These are phyloP conservation scores for Ensete ventricosum DNA, from an alignment of 176 grass and related monocot genomes.

Conservation along the genomic window DNA sequence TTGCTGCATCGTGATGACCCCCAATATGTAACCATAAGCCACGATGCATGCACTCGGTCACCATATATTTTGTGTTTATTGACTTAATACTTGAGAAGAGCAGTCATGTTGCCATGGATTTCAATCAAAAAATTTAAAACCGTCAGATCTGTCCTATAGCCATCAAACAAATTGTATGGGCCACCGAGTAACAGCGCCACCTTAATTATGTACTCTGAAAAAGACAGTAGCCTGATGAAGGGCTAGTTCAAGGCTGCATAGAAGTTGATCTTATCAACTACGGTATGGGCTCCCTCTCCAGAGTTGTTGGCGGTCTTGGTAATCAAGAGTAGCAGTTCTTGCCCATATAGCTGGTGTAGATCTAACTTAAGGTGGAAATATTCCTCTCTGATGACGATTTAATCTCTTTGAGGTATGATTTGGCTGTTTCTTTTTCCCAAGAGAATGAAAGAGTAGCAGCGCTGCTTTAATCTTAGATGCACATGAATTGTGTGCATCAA, in stretches of 20 bases:
- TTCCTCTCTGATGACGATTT: background rate
- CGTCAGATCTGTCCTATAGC: background rate
- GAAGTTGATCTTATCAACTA: background rate
- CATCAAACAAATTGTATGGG: background rate
- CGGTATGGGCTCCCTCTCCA: background rate
- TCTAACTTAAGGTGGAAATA: conserved; percentile 2
- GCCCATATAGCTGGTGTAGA: background rate
- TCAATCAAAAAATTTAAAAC: background rate
- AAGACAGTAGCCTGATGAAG: background rate
- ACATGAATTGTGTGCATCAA: too few species aligned
- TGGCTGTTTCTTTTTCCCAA: background rate
- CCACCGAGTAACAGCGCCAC: background rate
- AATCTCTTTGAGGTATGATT: background rate
- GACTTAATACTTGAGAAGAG: background rate
- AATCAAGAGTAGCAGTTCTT: too few species aligned
- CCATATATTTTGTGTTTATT: background rate
- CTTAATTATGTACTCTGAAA: background rate
- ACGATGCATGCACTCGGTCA: background rate
- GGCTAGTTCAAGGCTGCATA: background rate
- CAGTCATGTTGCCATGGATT: background rate
- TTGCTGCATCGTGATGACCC: too few species aligned
- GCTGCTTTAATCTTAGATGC: too few species aligned
- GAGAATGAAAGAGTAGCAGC: too few species aligned
- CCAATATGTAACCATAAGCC: background rate
- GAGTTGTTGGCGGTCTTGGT: too few species aligned